A percentile compares a stretch with the other conserved stretches of the same genome.
Conservation (phyloP, 176 grass and related monocot species). For the Hyparrhenia diplandra region DNA sequence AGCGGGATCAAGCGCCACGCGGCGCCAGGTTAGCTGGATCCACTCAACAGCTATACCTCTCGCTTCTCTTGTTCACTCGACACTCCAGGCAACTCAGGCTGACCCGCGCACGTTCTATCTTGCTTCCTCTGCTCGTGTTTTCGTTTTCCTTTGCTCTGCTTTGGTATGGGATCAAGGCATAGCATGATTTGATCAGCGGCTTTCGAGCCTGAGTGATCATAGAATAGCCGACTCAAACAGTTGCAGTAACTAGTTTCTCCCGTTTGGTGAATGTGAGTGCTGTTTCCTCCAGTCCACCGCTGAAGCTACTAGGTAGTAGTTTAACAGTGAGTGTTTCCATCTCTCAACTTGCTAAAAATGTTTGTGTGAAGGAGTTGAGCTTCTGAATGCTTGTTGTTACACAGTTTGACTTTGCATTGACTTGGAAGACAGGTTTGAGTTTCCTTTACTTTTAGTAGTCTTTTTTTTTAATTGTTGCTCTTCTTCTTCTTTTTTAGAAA, state of each 20-base stretch:
- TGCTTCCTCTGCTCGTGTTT: too few species aligned
- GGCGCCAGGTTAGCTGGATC: conserved; percentile 42
- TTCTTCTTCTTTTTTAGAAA: too few species aligned
- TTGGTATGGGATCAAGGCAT: too few species aligned
- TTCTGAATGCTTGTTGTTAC: neutral
- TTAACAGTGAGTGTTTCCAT: neutral
- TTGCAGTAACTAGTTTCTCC: neutral
- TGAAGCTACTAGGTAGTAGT: conserved; percentile 7
- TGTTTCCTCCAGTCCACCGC: neutral
- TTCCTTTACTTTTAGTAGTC: neutral
- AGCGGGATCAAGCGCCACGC: conserved; percentile 66
- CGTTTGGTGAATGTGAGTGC: neutral
- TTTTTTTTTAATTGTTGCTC: too few species aligned
- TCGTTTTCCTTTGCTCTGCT: too few species aligned
- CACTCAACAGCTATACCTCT: neutral
- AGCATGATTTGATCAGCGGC: too few species aligned
- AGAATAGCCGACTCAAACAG: too few species aligned
- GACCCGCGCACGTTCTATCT: too few species aligned
- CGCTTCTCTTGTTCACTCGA: too few species aligned
- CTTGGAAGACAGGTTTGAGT: conserved; percentile 26
- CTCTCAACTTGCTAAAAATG: conserved; percentile 12
- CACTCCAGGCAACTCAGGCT: too few species aligned
- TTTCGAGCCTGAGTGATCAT: too few species aligned
- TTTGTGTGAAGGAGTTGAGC: conserved; percentile 15
- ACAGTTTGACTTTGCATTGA: conserved; percentile 36